These are phyloP conservation scores for Corynascus novoguineensis DNA, from an alignment of 495 filamentous ascomycete species.

Conservation along the genomic window DNA sequence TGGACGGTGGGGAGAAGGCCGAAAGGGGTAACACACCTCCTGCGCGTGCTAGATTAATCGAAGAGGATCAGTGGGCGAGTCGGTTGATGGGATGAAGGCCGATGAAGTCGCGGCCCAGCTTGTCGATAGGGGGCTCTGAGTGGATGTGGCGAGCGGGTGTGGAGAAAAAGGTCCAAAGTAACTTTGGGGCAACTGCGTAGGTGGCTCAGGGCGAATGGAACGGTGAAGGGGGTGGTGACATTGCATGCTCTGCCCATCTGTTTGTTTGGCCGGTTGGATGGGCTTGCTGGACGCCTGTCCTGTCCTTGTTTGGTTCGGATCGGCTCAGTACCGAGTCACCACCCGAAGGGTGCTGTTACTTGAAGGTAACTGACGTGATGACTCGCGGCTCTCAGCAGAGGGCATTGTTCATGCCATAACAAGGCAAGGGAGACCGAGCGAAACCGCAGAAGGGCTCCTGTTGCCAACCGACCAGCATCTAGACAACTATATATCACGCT, in stretches of 20 bases:
- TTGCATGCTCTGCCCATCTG: neutral
- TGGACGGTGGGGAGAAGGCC: neutral
- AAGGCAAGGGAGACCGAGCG: too few relatives aligned
- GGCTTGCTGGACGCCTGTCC: neutral
- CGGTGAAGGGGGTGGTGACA: conserved; percentile 1
- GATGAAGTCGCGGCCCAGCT: neutral
- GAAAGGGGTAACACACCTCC: neutral
- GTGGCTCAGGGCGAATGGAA: conserved; percentile 5
- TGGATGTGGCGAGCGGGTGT: conserved; percentile 1
- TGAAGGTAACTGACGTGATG: too few relatives aligned
- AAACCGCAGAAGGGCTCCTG: too few relatives aligned
- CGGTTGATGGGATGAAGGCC: neutral
- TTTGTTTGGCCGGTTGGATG: neutral
- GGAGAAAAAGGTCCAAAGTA: neutral
- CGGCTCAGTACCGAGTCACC: neutral
- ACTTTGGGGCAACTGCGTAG: neutral
- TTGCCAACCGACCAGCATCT: too few relatives aligned
- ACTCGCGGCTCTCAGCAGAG: too few relatives aligned
- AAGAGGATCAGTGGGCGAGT: neutral
- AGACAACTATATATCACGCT: too few relatives aligned
- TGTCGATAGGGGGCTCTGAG: neutral
- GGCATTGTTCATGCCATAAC: too few relatives aligned
- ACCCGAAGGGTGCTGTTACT: neutral
- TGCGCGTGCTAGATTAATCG: neutral
- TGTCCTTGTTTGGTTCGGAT: neutral